Conservation (phyloP, 2,329 filamentous ascomycete species). For the Dactylellina sp. region DNA sequence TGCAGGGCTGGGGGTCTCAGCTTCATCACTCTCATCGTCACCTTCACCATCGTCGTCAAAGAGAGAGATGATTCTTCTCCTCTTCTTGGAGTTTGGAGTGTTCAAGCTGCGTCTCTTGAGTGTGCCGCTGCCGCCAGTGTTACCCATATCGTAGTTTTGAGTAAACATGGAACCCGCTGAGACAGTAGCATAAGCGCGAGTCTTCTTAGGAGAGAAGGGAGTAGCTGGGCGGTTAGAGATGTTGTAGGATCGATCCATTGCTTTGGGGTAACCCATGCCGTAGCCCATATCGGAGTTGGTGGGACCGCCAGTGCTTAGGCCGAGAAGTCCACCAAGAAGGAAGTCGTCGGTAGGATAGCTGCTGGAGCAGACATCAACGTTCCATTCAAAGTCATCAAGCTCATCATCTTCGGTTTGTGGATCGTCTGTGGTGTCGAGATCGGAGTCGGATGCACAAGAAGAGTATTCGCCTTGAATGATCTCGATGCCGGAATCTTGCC, state of each 20-base stretch:
- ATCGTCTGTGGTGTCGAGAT: constrained; percentile 53
- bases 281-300: constrained; percentile 29
- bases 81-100: constrained; percentile 52
- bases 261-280: constrained; percentile 33
- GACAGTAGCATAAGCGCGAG: constrained; percentile 29
- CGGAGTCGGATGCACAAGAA: constrained; percentile 45
- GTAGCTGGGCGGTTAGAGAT: constrained; percentile 40
- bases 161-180: constrained; percentile 30
- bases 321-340: constrained; percentile 44
- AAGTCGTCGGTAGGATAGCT: constrained; percentile 54
- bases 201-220: constrained; percentile 37
- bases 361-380: constrained; percentile 54
- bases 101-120: constrained; percentile 43
- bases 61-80: constrained; percentile 47
- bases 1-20: constrained; percentile 40
- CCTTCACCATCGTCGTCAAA: constrained; percentile 48
- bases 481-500: constrained; percentile 53
- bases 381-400: constrained; percentile 54
- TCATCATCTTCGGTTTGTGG: constrained; percentile 55
- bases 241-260: constrained; percentile 42
- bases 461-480: constrained; percentile 56
- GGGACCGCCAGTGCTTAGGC: constrained; percentile 41
- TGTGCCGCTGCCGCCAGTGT: constrained; percentile 22
- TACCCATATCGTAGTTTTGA: constrained; percentile 14
- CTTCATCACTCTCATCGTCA: constrained; percentile 55